Base-by-base conservation (phyloP, 2,329 filamentous ascomycete species). In the Remersonia thermophila region DNA sequence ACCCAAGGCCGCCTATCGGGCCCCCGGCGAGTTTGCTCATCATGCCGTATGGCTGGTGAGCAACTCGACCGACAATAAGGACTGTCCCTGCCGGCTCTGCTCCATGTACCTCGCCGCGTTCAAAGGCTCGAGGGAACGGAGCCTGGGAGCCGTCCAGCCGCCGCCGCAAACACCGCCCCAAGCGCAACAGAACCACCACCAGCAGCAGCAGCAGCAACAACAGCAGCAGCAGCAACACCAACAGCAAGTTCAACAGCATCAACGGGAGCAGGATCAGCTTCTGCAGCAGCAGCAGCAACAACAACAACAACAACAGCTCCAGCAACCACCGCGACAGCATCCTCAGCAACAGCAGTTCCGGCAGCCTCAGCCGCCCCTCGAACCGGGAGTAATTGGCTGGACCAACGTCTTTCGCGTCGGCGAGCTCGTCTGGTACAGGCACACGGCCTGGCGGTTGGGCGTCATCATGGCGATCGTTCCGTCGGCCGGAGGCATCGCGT, bases 31-130 rank as follows among this genome's bases (percentile, higher is more conserved):
- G 43, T 69, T 72, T 40, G 65, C 62, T 4, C 54, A 67, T 7
- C 68, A 72, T 42, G 43, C 69, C 16, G 55, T 72, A 33, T 72
- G 67, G 67, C 60, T 72, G 2, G 53, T 66, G 7, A 67, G 66
- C 20, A 48, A 53, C 12, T 69, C 67, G 11, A 56, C 52, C 40
- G 62, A 67, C 46, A 63, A 66, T 32, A 57, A 48, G 30, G 63
- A 70, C 42, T 72, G 68, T 49, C 67, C 63, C 35, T 72, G 68
- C 42, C 58, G 65, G 10, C 61, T 67, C 32, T 71, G 67, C 51
- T 40, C 46, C 7, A 51, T 47, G 30, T 49, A 54, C 47, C 41
- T 54, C 11, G 48, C 48, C 33, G 41, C 25, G 14, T 20, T 12
- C 17, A 30, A 14, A 23, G 4, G 11, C 3, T 33, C 35, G 10